Evolutionary conservation across 1,284 basidiomycete species (phyloP), one percentile per base, ranked within the genome.

Genomic region (Phylloporus gajari): DNA sequence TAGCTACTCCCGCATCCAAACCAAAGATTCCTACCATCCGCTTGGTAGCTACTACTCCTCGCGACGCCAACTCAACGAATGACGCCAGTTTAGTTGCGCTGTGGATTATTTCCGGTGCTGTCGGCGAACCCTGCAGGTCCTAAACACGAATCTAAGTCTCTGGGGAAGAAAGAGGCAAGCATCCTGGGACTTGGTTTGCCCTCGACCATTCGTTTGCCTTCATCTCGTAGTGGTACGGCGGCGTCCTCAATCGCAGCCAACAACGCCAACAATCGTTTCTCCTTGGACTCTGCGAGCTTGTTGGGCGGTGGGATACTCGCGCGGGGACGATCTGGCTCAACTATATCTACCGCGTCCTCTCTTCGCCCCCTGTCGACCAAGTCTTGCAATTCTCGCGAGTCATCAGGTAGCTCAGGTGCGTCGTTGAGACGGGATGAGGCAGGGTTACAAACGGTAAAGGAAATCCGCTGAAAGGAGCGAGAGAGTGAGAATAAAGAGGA

Each of bases 391-490:
- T 90, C 88, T 8, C 81, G 88, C 25, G 71, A 76, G 12, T 89
- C 88, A 6, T 87, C 87, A 1, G 86, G 85, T n/a, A 87, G 86
- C 72, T 86, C 87, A 25, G 84, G 80, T 44, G 84, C 79, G 17
- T 85, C 85, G 56, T 87, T 93, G 11, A 82, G 85, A 63, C 93
- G 93, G 92, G 91, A 92, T 73, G 93, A 93, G 76, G 87, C 86
- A 3, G 87, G 88, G 1, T 74, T 93, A 61, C 84, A 88, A 76
- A 89, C 86, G 3, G 88, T 87, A 8, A 88, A 86, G 73, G 89
- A 90, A 80, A 79, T 81, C 74, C 85, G 88, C 75, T 85, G 83
- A 75, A 83, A 83, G 76, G 89, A 90, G 73, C 82, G 87, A 70
- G 83, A 78, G 38, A 69, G 67, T n/a, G 76, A 75, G 46, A 67